phyloP scores from a whole-genome alignment of 2,329 filamentous ascomycete species.

The Verticillium dahliae region DNA sequence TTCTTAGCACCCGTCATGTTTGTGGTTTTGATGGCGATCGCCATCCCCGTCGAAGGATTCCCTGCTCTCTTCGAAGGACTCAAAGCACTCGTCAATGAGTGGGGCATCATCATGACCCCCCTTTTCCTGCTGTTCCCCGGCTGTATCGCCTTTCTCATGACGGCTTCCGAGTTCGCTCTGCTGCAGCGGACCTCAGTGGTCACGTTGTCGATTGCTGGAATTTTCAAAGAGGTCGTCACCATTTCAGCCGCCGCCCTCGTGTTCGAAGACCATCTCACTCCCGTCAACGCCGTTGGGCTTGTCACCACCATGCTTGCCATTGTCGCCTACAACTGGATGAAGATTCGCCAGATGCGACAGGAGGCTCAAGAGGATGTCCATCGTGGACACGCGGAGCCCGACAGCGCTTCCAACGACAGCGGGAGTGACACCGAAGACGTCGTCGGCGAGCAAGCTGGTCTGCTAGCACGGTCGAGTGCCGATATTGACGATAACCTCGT shows the following conservation, averaged over 20 bases:
- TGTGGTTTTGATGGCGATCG: conserved; percentile 68
- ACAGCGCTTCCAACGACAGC: conserved; percentile 29
- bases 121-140: conserved; percentile 84
- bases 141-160: conserved; percentile 91
- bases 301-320: conserved; percentile 87
- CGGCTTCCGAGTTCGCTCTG: conserved; percentile 88
- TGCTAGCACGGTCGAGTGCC: conserved; percentile 31
- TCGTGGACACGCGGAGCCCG: conserved; percentile 25
- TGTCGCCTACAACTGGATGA: conserved; percentile 86
- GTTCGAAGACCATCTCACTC: conserved; percentile 81
- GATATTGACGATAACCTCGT: conserved; percentile 29
- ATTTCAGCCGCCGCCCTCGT: conserved; percentile 82
- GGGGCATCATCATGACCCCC: conserved; percentile 61
- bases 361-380: conserved; percentile 58
- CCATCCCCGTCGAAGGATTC: conserved; percentile 80
- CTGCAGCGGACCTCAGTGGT: conserved; percentile 93
- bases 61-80: conserved; percentile 61
- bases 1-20: conserved; percentile 99
- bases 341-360: conserved; percentile 79
- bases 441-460: conserved; percentile 37
- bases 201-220: conserved; percentile 91
- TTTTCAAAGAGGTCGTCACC: conserved; percentile 98
- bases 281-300: conserved; percentile 81
- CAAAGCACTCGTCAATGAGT: conserved; percentile 53
- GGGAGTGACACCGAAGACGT: conserved; percentile 35